A percentile compares a stretch with the other conserved stretches of the same genome.
These are phyloP conservation scores for Nymphaea thermarum DNA, from an alignment of 164 flowering plant genomes.

Conservation along the genomic window DNA sequence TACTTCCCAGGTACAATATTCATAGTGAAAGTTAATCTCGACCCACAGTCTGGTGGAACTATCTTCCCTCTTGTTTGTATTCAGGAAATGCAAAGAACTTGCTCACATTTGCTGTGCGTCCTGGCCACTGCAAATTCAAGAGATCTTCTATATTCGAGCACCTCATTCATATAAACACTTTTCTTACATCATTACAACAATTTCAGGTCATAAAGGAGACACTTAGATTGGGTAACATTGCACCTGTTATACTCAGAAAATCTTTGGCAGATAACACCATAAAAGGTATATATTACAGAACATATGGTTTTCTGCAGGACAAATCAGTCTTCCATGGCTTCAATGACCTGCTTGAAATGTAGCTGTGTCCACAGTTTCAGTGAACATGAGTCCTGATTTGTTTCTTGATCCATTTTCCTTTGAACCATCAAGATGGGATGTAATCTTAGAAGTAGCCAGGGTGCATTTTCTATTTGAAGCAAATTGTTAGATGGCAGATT, in stretches of 20 bases:
- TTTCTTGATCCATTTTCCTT: conserved; percentile 66
- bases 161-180: too few species aligned
- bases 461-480: background rate
- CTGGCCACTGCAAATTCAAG: background rate
- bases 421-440: conserved; percentile 94
- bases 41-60: too few species aligned
- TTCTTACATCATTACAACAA: background rate
- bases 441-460: conserved; percentile 1
- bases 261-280: conserved; percentile 19
- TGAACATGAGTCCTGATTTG: conserved; percentile 63
- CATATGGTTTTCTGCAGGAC: background rate
- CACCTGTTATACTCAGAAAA: conserved; percentile 31
- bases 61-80: background rate
- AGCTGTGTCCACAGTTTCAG: conserved; percentile 93
- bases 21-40: too few species aligned
- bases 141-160: too few species aligned
- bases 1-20: conserved; percentile 20
- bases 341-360: conserved; percentile 17
- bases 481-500: background rate
- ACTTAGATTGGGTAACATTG: conserved; percentile 30
- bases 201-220: conserved; percentile 35
- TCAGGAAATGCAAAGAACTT: background rate
- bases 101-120: background rate
- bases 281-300: conserved; percentile 12
- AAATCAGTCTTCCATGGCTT: background rate